Percentiles rank a stretch among this genome's conserved stretches.
Conservation (phyloP, 1,284 basidiomycete genomes). For the Agroathelia rolfsii region DNA sequence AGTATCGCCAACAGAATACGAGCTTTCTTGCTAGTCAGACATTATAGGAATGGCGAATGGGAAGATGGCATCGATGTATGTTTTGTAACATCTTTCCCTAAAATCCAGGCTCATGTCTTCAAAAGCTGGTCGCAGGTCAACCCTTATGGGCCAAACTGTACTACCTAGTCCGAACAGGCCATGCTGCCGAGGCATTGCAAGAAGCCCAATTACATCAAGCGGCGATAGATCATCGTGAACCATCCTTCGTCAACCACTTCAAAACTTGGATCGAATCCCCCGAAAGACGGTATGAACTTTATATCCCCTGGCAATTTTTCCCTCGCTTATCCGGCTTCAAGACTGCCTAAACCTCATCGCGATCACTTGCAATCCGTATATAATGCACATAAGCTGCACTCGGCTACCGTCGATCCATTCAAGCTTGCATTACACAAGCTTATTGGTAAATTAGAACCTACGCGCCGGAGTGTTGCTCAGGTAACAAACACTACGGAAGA, state of each 20-base stretch:
- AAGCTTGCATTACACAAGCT: conserved; percentile 94
- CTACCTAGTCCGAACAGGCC: conserved; percentile 84
- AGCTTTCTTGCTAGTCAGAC: conserved; percentile 74
- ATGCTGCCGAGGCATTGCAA: conserved; percentile 70
- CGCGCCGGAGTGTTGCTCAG: conserved; percentile 69
- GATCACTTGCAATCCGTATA: conserved; percentile 84
- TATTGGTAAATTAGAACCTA: conserved; percentile 86
- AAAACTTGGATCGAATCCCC: conserved; percentile 79
- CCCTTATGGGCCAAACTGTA: conserved; percentile 92
- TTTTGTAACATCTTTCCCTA: conserved; percentile 4
- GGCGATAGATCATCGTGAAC: conserved; percentile 74
- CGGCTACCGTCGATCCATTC: conserved; percentile 83
- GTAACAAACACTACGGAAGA: conserved; percentile 93
- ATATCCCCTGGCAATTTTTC: conserved; percentile 4
- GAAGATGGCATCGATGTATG: conserved; percentile 75
- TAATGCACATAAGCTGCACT: conserved; percentile 88
- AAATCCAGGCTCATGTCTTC: conserved; percentile 7
- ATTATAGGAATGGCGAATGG: conserved; percentile 78
- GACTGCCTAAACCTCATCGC: conserved; percentile 70
- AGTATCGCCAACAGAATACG: conserved; percentile 84
- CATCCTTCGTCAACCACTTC: conserved; percentile 79
- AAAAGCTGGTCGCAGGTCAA: conserved; percentile 69
- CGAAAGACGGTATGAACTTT: conserved; percentile 52
- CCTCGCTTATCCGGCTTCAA: conserved; percentile 19
- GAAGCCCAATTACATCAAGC: conserved; percentile 68